Evolutionary conservation across 2,329 filamentous ascomycete genomes (phyloP), one percentile per base, ranked within the genome.

Genomic region (Epichloe gansuensis): DNA sequence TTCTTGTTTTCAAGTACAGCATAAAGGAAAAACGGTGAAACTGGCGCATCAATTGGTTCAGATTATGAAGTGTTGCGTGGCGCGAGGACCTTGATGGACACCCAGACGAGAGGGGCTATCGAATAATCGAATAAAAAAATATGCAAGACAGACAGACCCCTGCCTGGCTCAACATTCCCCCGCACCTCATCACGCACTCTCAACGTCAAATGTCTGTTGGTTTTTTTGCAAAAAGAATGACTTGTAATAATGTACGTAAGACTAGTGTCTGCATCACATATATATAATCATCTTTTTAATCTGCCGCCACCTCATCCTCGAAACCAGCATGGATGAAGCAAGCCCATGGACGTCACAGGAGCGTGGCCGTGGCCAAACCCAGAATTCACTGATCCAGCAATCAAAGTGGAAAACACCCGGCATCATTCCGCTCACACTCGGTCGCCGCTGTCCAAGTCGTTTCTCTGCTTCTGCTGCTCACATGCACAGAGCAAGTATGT

Each of bases 211-310:
- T n/a, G 21, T 11, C 17, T 44, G n/a, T 44, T 4, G 31, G 17
- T 11, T 12, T 11, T 12, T 37, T 21, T 4, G 31, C 15, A 50
- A 39, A 21, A 12, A 8, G 0, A 49, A 42, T 42, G 17, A 42
- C 25, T 41, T 28, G 11, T 50, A 50, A 15, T 34, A 34, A 35
- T 50, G 17, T 50, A 50, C 39, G 25, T 50, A 50, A 50, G 48
- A 43, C 48, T 50, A 48, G 38, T 38, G 25, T 43, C n/a, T 35
- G 48, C 48, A 50, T 21, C 43, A 28, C 48, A 42, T 43, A 43
- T 23, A 31, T 41, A 13, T 21, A 31, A 11, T 41, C 13, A 41
- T 25, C 28, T 13, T 37, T 38, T 9, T 39, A 13, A 23, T 39
- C 34, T 48, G 46, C 13, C 46, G 31, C 5, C n/a, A 15, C 31